These are phyloP conservation scores for Lepidium africanum DNA, from an alignment of 345 rosid species.

Conservation along the genomic window DNA sequence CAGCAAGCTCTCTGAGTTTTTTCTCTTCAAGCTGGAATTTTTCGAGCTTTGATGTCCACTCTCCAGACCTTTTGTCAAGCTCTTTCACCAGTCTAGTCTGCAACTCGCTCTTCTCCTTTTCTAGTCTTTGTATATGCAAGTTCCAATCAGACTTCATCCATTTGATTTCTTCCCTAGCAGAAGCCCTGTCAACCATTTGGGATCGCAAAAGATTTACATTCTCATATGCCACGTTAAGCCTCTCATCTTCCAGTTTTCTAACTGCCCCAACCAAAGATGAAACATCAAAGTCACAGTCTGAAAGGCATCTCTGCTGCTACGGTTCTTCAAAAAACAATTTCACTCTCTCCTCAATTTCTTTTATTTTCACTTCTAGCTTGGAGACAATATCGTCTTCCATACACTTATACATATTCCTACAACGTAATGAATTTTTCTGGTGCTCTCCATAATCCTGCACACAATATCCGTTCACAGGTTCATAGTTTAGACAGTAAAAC, in stretches of 20 bases:
- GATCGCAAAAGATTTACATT: slow-evolving; percentile 55
- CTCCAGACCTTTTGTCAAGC: slow-evolving; percentile 90
- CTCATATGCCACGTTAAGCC: slow-evolving; percentile 66
- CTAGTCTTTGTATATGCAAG: slow-evolving; percentile 47
- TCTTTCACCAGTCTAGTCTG: slow-evolving; percentile 85
- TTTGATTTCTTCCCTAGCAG: slow-evolving; percentile 52
- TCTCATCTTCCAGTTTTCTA: slow-evolving; percentile 58
- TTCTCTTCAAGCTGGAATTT: slow-evolving; percentile 78
- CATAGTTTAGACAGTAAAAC: slow-evolving; percentile 39
- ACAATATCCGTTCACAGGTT: slow-evolving; percentile 24
- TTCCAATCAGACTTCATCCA: slow-evolving; percentile 51
- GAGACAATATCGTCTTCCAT: slow-evolving; percentile 43
- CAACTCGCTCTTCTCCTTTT: slow-evolving; percentile 72
- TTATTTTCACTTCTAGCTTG: slow-evolving; percentile 50
- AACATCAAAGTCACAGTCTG: slow-evolving; percentile 48
- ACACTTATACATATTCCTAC: slow-evolving; percentile 19
- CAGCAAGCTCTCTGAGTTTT: slow-evolving; percentile 94
- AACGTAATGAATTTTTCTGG: slow-evolving; percentile 25
- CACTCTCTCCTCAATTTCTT: slow-evolving; percentile 72
- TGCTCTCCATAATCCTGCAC: slow-evolving; percentile 31
- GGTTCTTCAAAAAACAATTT: slow-evolving; percentile 56
- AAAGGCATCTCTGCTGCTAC: slow-evolving; percentile 52
- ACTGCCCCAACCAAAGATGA: slow-evolving; percentile 52
- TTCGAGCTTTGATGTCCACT: slow-evolving; percentile 82
- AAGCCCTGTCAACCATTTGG: slow-evolving; percentile 56